phyloP scores from a whole-genome alignment of 2,329 filamentous ascomycete genomes.

The Colletotrichum truncatum region DNA sequence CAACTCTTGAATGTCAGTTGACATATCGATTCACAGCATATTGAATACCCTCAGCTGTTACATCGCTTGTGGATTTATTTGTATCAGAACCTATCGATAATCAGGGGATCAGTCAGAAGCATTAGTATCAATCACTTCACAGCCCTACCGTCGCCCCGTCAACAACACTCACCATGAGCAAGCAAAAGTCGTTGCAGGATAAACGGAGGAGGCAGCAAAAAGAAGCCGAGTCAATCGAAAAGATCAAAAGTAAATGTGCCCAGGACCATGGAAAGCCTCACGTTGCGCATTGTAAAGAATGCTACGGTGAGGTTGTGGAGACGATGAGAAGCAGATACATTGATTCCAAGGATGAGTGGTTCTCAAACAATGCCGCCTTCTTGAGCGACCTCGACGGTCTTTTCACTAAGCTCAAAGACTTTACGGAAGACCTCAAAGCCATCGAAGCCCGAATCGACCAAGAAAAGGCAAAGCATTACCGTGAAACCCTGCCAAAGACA shows the following conservation, averaged over 20 bases:
- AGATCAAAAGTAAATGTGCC: conserved; percentile 52
- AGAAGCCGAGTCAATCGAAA: conserved; percentile 47
- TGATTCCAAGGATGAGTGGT: conserved; percentile 56
- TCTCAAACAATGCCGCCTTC: conserved; percentile 57
- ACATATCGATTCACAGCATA: not conserved
- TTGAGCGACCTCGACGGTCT: conserved; percentile 58
- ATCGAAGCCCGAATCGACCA: conserved; percentile 60
- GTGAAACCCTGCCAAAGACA: conserved; percentile 40
- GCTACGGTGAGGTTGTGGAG: conserved; percentile 57
- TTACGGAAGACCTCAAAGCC: conserved; percentile 50
- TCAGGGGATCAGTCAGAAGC: not conserved
- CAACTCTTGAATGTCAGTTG: not conserved
- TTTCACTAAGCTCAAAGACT: conserved; percentile 56
- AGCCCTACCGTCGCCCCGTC: not conserved
- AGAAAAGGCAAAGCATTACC: conserved; percentile 64
- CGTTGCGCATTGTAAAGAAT: conserved; percentile 56
- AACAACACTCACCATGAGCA: not conserved
- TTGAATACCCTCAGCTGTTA: too few relatives aligned
- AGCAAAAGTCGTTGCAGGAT: conserved; percentile 2
- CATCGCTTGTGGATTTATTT: too few relatives aligned
- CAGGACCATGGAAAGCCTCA: conserved; percentile 52
- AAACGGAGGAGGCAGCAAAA: conserved; percentile 16
- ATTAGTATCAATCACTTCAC: not conserved
- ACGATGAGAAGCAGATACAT: conserved; percentile 53
- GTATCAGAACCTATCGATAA: too few relatives aligned